phyloP scores from a whole-genome alignment of 257 asterid genomes.

The Solanum gracilifrons region DNA sequence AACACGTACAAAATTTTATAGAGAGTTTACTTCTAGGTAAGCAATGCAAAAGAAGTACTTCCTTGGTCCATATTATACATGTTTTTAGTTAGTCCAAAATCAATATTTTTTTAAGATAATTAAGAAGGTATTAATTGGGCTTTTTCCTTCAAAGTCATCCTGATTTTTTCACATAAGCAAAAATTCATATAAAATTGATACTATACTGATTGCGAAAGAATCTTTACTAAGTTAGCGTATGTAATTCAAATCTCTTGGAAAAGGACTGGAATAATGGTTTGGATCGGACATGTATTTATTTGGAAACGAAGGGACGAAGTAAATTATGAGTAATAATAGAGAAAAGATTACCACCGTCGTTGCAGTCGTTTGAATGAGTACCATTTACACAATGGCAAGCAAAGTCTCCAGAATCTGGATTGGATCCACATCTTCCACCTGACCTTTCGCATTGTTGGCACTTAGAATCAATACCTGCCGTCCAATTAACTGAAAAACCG shows the following conservation, averaged over 20 bases:
- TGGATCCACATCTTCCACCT: conserved; percentile 46
- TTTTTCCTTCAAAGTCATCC: not conserved
- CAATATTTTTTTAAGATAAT: too few species aligned
- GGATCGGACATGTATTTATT: not conserved
- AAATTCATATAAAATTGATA: not conserved
- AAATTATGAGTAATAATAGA: not conserved
- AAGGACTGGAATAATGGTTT: not conserved
- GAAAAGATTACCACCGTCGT: not conserved
- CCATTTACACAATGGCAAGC: conserved; percentile 23
- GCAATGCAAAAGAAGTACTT: not conserved
- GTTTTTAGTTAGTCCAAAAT: not conserved
- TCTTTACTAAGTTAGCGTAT: not conserved
- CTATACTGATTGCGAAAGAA: not conserved
- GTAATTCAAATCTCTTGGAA: not conserved
- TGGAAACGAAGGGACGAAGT: not conserved
- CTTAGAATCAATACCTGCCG: not conserved
- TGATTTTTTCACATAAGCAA: too few species aligned
- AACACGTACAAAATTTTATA: not conserved
- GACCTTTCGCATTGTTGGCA: conserved; percentile 19
- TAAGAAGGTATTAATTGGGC: not conserved
- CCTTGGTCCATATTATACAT: not conserved
- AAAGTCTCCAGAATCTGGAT: conserved; percentile 6
- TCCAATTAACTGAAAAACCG: conserved; percentile 47
- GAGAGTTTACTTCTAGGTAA: not conserved
- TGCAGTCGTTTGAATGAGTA: conserved; percentile 3